Base-by-base conservation (phyloP, 177 flowering plant genomes). In the Tripterygium wilfordii region DNA sequence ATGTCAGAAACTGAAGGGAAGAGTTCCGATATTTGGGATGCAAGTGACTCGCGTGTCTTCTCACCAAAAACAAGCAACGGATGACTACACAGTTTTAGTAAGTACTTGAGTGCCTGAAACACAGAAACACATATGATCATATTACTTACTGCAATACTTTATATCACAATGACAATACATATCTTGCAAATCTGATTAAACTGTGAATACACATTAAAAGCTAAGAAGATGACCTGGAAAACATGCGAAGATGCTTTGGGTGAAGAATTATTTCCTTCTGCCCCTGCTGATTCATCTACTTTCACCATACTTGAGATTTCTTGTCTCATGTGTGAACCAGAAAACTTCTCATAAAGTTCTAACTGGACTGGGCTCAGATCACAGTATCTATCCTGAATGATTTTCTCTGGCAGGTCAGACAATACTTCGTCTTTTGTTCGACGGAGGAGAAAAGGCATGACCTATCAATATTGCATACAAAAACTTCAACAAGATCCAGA, bases 381-480 rank as follows among this genome's bases (percentile, higher is more conserved):
- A 77, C 99, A 94, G 54, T 66, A 94, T 74, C 99, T 77, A 55
- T 94, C 99, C 69, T 90, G 99, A 62, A 94, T 90, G 36, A 94
- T 94, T 72, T 94, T 94, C 61, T 88, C 96, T 3, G 99, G 99
- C 10, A 94, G 74, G 68, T 94, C 99, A 48, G 97, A 81, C 64
- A 94, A 66, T 38, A 94, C 99, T 70, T 94, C 90, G 64, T 81
- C 95, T 61, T 94, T 94, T 42, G 97, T 94, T 42, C 97, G 90
- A 31, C 99, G 88, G 10, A 94, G 95, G 31, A 94, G 88, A 66
- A 94, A 94, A 18, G 99, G 99, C 99, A 94, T 94, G 48, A 90
- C 99, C 98, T 83, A 57, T 63, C 27, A 31, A 15, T 61, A 13
- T 28, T 5, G 56, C 2, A 49, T 5, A 58, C 2, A 49, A 22